Conservation (phyloP, 2,329 filamentous ascomycete genomes). For the Didymella exigua region DNA sequence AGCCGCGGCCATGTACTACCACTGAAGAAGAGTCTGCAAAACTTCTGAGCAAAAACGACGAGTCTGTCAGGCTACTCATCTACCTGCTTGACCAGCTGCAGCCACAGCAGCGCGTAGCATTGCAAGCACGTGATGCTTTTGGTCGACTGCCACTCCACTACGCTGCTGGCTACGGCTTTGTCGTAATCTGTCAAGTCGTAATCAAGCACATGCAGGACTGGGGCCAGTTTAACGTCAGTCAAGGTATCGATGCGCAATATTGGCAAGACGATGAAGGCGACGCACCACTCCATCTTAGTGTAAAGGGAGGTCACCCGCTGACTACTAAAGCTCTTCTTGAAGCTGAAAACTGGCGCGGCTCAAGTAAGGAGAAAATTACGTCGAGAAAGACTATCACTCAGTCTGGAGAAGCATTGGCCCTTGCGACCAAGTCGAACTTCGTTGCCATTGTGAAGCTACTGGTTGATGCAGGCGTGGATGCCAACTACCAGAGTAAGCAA, state of each 20-base stretch:
- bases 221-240: constrained; percentile 81
- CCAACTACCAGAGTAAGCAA: constrained; percentile 89
- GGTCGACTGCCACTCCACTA: constrained; percentile 90
- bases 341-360: constrained; percentile 76
- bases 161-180: constrained; percentile 91
- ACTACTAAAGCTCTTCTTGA: constrained; percentile 83
- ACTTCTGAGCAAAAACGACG: constrained; percentile 71
- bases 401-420: constrained; percentile 83
- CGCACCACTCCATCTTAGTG: constrained; percentile 87
- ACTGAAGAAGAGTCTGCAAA: constrained; percentile 68
- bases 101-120: constrained; percentile 68
- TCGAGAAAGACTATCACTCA: constrained; percentile 74
- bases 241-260: constrained; percentile 82
- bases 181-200: constrained; percentile 84
- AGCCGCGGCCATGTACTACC: constrained; percentile 66
- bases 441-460: constrained; percentile 82
- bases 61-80: constrained; percentile 71
- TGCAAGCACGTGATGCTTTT: constrained; percentile 75
- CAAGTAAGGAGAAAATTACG: constrained; percentile 65
- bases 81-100: constrained; percentile 71
- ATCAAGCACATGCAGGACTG: constrained; percentile 89
- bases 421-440: constrained; percentile 89
- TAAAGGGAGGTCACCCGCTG: constrained; percentile 86
- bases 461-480: constrained; percentile 86
- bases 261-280: constrained; percentile 96